A percentile compares a stretch with the other conserved stretches of the same genome.
These are phyloP conservation scores for Epithemia pelagica DNA, from an alignment of 108 stramenopile species.

Conservation along the genomic window DNA sequence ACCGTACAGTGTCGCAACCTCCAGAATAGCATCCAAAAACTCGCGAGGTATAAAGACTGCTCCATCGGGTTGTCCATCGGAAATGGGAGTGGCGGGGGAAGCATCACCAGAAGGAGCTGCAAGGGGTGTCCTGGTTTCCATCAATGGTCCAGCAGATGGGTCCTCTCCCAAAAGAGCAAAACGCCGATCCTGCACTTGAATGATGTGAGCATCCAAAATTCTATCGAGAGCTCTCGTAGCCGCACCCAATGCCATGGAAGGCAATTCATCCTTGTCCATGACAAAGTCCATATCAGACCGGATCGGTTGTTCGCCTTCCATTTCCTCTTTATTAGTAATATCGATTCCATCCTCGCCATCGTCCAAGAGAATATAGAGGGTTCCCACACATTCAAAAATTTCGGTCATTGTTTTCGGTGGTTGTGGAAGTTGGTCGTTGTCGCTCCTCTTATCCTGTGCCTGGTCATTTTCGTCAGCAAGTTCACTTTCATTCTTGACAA, in stretches of 20 bases:
- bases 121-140: not conserved
- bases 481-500: not conserved
- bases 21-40: slow-evolving; percentile 66
- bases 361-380: slow-evolving; percentile 47
- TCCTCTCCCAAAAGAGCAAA: not conserved
- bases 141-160: not conserved
- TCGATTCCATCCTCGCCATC: slow-evolving; percentile 5
- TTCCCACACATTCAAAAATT: slow-evolving; percentile 81
- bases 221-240: slow-evolving; percentile 50
- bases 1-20: slow-evolving; percentile 62
- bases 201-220: slow-evolving; percentile 43
- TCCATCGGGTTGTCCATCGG: not conserved
- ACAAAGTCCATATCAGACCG: not conserved
- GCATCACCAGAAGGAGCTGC: not conserved
- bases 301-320: slow-evolving; percentile 8
- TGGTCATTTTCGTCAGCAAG: slow-evolving; percentile 14
- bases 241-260: slow-evolving; percentile 53
- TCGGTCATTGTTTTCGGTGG: slow-evolving; percentile 55
- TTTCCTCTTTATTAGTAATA: slow-evolving; percentile 6
- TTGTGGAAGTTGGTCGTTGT: slow-evolving; percentile 17
- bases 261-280: slow-evolving; percentile 28
- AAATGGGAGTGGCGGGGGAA: not conserved
- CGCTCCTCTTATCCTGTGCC: not conserved
- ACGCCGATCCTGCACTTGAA: slow-evolving; percentile 36
- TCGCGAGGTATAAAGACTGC: slow-evolving; percentile 37